These are phyloP conservation scores for Pezicula neosporulosa DNA, from an alignment of 2,329 filamentous ascomycete species.

Conservation along the genomic window DNA sequence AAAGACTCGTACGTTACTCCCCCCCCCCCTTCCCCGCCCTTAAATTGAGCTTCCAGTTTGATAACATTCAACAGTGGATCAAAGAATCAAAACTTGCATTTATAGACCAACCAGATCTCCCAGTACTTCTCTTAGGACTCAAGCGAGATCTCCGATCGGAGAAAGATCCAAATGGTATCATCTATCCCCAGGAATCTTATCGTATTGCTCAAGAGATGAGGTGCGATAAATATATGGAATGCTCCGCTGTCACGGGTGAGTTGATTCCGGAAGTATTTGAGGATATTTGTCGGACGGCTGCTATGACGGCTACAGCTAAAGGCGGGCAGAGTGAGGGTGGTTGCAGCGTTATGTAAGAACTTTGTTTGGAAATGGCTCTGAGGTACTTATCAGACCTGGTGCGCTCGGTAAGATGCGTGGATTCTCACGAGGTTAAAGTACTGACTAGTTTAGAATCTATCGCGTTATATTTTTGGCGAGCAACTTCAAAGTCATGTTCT, in stretches of 20 bases:
- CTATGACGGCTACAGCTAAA: slow-evolving; percentile 36
- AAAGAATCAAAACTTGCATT: slow-evolving; percentile 50
- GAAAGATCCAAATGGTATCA: slow-evolving; percentile 54
- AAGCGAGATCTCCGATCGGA: slow-evolving; percentile 57
- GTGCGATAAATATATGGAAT: slow-evolving; percentile 62
- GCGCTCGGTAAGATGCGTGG: no score
- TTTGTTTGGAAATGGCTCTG: background rate
- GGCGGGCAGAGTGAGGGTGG: slow-evolving; percentile 51
- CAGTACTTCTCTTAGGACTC: slow-evolving; percentile 54
- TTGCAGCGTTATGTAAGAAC: slow-evolving; percentile 45
- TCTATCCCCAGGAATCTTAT: slow-evolving; percentile 60
- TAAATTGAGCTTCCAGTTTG: background rate
- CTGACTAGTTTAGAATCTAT: no score
- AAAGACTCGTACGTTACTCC: slow-evolving; percentile 44
- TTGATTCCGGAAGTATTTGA: slow-evolving; percentile 55
- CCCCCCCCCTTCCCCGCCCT: background rate
- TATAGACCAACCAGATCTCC: slow-evolving; percentile 38
- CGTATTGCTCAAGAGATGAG: slow-evolving; percentile 53
- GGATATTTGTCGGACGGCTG: slow-evolving; percentile 56
- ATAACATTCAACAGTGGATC: slow-evolving; percentile 45
- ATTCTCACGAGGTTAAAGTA: no score
- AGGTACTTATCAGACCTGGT: no score
- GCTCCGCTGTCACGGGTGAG: slow-evolving; percentile 58
- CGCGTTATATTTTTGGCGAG: no score
- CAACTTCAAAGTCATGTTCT: no score